A percentile compares a stretch with the other conserved stretches of the same genome.
Conservation (phyloP, 139 green algal species). For the Auxenochlorella pyrenoidosa region DNA sequence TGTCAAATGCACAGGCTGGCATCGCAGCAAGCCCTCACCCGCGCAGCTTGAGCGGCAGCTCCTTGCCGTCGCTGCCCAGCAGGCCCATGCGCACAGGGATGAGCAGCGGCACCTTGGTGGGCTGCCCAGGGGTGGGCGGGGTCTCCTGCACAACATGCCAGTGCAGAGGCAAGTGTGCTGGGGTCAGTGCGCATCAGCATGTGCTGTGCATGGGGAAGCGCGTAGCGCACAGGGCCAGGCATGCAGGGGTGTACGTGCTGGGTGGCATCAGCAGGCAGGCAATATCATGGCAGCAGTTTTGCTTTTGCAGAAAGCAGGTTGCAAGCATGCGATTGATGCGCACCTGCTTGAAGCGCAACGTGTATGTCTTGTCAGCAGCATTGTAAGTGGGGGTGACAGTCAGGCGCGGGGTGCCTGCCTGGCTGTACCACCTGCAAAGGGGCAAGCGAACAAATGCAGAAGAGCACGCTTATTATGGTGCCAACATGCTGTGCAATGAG, state of each 20-base stretch:
- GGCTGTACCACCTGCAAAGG: slow-evolving; percentile 77
- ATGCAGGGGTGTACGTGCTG: background rate
- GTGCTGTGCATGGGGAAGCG: background rate
- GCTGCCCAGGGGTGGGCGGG: slow-evolving; percentile 80
- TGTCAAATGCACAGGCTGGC: background rate
- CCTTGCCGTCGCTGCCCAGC: slow-evolving; percentile 78
- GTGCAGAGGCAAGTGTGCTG: background rate
- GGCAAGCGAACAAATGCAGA: background rate
- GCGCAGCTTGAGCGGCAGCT: slow-evolving; percentile 81
- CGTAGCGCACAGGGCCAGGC: background rate
- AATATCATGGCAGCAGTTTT: too few relatives aligned
- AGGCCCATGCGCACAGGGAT: slow-evolving; percentile 89
- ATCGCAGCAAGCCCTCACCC: background rate
- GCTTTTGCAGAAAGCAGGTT: too few relatives aligned
- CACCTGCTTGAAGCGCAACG: slow-evolving; percentile 63
- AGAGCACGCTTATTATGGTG: too few relatives aligned
- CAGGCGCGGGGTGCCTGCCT: slow-evolving; percentile 92
- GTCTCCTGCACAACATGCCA: slow-evolving; percentile 68
- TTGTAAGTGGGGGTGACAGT: slow-evolving; percentile 80
- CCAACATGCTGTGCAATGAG: too few relatives aligned
- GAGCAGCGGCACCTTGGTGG: slow-evolving; percentile 80
- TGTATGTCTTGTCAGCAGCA: slow-evolving; percentile 79
- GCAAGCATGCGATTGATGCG: background rate
- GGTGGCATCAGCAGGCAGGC: background rate
- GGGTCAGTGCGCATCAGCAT: background rate